Base-by-base conservation (phyloP, 2,329 filamentous ascomycete species). In the Thyridium curvatum region DNA sequence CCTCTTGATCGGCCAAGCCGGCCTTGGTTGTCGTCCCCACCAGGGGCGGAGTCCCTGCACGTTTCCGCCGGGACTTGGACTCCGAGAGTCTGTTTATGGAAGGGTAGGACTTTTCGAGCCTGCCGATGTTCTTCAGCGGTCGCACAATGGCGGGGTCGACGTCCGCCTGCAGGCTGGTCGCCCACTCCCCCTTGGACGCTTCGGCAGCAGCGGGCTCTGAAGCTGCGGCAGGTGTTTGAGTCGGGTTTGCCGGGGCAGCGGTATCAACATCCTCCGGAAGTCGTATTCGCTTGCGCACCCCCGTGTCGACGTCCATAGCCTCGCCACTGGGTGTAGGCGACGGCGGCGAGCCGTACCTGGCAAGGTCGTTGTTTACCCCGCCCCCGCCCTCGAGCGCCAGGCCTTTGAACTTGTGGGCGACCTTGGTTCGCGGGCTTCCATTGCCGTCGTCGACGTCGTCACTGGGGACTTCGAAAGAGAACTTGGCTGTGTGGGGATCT, bases 401-500 rank as follows among this genome's bases (percentile, higher is more conserved):
- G 40, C 72, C 68, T 37, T 65, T 63, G 55, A 79, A 76, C 49
- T 26, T 26, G 6, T 26, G 21, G 6, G 21, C 21, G 21, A 26
- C 21, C 39, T 58, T 67, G 32, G 69, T 68, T 39, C 68, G 64
- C n/a, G 74, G 73, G 45, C 74, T 78, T 46, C 57, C 64, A 50
- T 59, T 67, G 41, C 71, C 72, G 37, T 73, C 71, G 21, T 71
- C 65, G 31, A 55, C 33, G 9, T n/a, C 26, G 16, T n/a, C 31
- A n/a, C 12, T 10, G 15, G 18, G 28, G 18, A 15, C 12, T 21
- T 34, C 34, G 30, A 44, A 31, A 12, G 31, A 34, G 33, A 37
- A 21, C 12, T 21, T 26, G 18, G 35, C 30, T 7, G 42, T 34
- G 30, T 40, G 34, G 34, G n/a, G 10, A 18, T 30, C 7, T 40